Base-by-base conservation (phyloP, 805 yeast species). In the Spathaspora passalidarum region DNA sequence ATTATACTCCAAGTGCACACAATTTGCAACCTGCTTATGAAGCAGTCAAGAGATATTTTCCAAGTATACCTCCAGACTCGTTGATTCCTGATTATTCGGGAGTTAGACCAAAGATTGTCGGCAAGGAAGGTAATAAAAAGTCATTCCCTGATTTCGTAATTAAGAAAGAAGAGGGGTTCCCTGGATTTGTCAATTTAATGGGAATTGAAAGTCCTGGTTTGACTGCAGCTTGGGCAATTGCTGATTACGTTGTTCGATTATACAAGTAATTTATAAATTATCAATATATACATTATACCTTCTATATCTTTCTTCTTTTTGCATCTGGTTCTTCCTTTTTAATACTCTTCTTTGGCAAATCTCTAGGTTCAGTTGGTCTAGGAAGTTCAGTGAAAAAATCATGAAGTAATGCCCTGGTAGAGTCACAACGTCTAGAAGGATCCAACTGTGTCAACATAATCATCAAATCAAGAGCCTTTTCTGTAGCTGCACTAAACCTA, bases 191-290 rank as follows among this genome's bases (percentile, higher is more conserved):
- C 22, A 90, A 88, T 53, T 68, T 88, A 44, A 57, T 89, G 37
- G 95, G 92, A 1, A 89, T 90, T 11, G 97, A 90, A 60, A 85
- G 94, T 56, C 97, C 97, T 0, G 97, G 97, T 0, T 69, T 90
- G 47, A 90, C 97, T 2, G 66, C 94, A 0, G 72, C 90, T 3
- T 69, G 88, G 81, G 96, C 92, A 0, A 88, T 90, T 47, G 96
- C 82, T 0, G 86, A 84, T 56, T 75, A 86, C 55, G 96, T 90
- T 6, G 52, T 56, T 29, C 57, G 61, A 19, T 53, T 68, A 3
- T 67, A 57, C 44, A 56, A 57, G 6, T 29, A 29, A 9, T 20
- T 11, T 8, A 17, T 36, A 36, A 10, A 26, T 26, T n/a, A 26
- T 10, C 32, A 26, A 26, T 36, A 36, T 13, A 5, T 36, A 36